phyloP scores from a whole-genome alignment of 305 asterid genomes.

The Fraxinus greggii region DNA sequence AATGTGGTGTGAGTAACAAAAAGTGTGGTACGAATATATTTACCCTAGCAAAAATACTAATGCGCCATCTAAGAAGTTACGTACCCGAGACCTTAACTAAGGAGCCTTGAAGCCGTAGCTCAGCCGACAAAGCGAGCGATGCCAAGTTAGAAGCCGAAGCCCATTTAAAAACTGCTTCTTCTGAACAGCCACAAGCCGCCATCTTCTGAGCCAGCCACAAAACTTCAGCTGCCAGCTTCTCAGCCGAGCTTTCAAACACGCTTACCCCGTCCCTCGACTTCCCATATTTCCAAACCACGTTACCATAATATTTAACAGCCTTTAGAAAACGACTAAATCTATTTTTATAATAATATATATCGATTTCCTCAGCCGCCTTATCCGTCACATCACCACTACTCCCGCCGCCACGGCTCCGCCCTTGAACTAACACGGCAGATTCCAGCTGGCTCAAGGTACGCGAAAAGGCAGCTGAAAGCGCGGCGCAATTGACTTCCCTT shows the following conservation, averaged over 20 bases:
- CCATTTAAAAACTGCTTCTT: slow-evolving; percentile 74
- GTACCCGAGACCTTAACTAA: slow-evolving; percentile 78
- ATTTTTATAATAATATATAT: slow-evolving; percentile 4
- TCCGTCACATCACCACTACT: slow-evolving; percentile 17
- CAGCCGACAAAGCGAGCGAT: slow-evolving; percentile 65
- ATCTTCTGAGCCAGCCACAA: slow-evolving; percentile 83
- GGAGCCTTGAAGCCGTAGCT: slow-evolving; percentile 75
- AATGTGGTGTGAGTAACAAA: too few relatives aligned
- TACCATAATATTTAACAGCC: slow-evolving; percentile 41
- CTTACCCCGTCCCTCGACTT: slow-evolving; percentile 39
- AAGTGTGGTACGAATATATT: too few relatives aligned
- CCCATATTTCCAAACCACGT: slow-evolving; percentile 44
- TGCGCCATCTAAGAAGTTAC: background rate
- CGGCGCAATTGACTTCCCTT: slow-evolving; percentile 54
- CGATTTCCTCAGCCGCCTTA: background rate
- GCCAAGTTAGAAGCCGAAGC: slow-evolving; percentile 67
- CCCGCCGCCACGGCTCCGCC: slow-evolving; percentile 23
- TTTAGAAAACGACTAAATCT: slow-evolving; percentile 39
- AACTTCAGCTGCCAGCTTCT: slow-evolving; percentile 81
- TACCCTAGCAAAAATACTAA: background rate
- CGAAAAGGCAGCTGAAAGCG: slow-evolving; percentile 57
- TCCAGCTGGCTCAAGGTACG: slow-evolving; percentile 65
- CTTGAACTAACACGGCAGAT: slow-evolving; percentile 40
- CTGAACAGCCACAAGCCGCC: slow-evolving; percentile 69
- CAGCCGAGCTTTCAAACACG: slow-evolving; percentile 54